Conservation (phyloP, 441 rosid genomes). For the Macaranga tanarius region DNA sequence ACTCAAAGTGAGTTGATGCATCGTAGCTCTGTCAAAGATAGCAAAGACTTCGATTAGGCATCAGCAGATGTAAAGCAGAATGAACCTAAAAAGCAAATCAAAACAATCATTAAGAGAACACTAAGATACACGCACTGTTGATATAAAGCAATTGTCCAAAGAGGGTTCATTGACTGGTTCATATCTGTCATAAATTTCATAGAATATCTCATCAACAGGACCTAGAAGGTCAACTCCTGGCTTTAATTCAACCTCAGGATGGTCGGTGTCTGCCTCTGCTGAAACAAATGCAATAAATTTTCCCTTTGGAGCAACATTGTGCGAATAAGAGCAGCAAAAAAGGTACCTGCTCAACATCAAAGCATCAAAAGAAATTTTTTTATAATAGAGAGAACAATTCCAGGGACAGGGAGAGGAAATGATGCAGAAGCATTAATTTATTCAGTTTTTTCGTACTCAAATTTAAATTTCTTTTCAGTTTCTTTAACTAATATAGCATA, state of each 20-base stretch:
- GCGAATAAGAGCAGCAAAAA: constrained; percentile 86
- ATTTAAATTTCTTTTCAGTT: too few relatives aligned
- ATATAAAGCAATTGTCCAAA: constrained; percentile 79
- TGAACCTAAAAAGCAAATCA: neutral
- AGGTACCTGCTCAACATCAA: constrained; percentile 58
- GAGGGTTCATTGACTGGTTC: constrained; percentile 81
- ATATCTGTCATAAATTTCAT: constrained; percentile 63
- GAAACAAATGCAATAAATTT: constrained; percentile 89
- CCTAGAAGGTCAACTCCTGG: constrained; percentile 82
- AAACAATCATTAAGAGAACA: neutral
- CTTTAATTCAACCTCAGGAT: constrained; percentile 65
- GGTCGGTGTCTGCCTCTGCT: constrained; percentile 80
- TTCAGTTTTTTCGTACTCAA: neutral
- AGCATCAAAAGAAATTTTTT: neutral
- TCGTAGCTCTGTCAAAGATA: constrained; percentile 70
- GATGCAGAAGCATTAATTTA: neutral
- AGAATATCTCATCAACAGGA: constrained; percentile 77
- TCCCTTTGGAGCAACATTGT: constrained; percentile 88
- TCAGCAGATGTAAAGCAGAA: neutral
- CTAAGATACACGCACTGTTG: constrained; percentile 49
- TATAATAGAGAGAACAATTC: neutral
- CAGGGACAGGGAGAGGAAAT: neutral
- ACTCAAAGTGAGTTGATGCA: constrained; percentile 79
- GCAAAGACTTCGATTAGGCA: constrained; percentile 11
- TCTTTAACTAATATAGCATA: too few relatives aligned